Percentiles rank a stretch among this genome's conserved stretches.
Conservation (phyloP, 495 filamentous ascomycete genomes). For the Penicillium steckii region DNA sequence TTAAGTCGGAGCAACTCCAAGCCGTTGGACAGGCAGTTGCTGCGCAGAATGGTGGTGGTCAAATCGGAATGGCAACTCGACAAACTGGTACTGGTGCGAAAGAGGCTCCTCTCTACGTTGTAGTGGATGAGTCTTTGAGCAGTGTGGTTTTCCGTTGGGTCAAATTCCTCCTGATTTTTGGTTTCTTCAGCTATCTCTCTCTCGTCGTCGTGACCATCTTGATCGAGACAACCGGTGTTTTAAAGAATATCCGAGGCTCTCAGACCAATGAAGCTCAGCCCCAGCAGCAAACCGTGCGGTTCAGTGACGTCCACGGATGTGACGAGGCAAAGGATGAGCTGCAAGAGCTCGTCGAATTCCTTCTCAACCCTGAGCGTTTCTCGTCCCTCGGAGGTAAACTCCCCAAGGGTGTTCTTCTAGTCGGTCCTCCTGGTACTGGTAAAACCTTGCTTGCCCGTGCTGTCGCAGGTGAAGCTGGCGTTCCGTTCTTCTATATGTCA, state of each 20-base stretch:
- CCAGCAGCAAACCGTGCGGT: constrained; percentile 85
- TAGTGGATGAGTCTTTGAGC: constrained; percentile 87
- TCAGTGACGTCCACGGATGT: constrained; percentile 93
- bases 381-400: constrained; percentile 90
- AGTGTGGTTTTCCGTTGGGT: constrained; percentile 83
- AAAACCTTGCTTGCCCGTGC: constrained; percentile 97
- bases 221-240: constrained; percentile 70
- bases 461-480: constrained; percentile 94
- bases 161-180: constrained; percentile 79
- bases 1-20: constrained; percentile 67
- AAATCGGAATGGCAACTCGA: constrained; percentile 46
- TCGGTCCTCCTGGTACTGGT: constrained; percentile 94
- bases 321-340: constrained; percentile 98
- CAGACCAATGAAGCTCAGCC: constrained; percentile 81
- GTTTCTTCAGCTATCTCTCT: constrained; percentile 68
- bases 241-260: constrained; percentile 73
- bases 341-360: constrained; percentile 93
- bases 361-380: constrained; percentile 89
- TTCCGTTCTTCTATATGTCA: constrained; percentile 99
- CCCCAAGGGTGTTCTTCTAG: constrained; percentile 92
- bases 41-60: constrained; percentile 67
- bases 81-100: constrained; percentile 64
- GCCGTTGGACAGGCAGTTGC: constrained; percentile 86
- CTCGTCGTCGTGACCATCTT: constrained; percentile 73
- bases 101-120: constrained; percentile 82